Base-by-base conservation (phyloP, 352 stramenopile genomes). In the Phytopythium cucurbitacearum region DNA sequence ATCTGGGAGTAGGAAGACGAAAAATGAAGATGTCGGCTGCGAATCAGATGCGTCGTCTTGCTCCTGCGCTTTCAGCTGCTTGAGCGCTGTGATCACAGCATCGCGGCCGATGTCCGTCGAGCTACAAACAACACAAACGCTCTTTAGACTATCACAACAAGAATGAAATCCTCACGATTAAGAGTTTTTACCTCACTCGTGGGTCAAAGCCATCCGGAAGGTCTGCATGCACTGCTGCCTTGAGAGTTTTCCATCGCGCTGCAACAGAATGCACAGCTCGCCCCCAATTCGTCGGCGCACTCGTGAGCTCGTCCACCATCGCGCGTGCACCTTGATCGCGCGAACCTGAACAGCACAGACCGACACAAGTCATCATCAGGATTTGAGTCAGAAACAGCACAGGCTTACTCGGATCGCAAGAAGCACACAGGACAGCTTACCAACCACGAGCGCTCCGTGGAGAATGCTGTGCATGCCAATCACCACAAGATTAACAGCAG, bases 1-100 rank as follows among this genome's bases (percentile, higher is more conserved):
- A 13, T 85, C 79, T 0, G 64, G 56, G 4, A 90, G 49, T 37
- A 86, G 81, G 41, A 90, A 86, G 37, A 88, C 69, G 33, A 81
- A 57, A 33, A 54, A 39, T 9, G 48, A 40, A 12, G 37, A n/a
- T 48, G 3, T n/a, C 53, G 28, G 3, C 5, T 51, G 2, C 5
- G 5, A 10, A 41, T 43, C 6, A 32, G n/a, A 21, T 21, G 43
- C 12, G 9, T 4, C 5, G 16, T 40, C 40, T 40, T 35, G 4
- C 6, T 12, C 42, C 1, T 42, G 13, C 35, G 7, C 21, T 39
- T 5, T 21, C 5, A 67, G 39, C 32, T 48, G 34, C 28, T 53
- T 48, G 4, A 67, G 42, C 3, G 56, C 60, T 43, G 32, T n/a
- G 3, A 56, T 7, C 21, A 67, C 8, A 3, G 60, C 60, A 7